These are phyloP conservation scores for Lactarius tabidus DNA, from an alignment of 768 basidiomycete genomes.

Conservation along the genomic window DNA sequence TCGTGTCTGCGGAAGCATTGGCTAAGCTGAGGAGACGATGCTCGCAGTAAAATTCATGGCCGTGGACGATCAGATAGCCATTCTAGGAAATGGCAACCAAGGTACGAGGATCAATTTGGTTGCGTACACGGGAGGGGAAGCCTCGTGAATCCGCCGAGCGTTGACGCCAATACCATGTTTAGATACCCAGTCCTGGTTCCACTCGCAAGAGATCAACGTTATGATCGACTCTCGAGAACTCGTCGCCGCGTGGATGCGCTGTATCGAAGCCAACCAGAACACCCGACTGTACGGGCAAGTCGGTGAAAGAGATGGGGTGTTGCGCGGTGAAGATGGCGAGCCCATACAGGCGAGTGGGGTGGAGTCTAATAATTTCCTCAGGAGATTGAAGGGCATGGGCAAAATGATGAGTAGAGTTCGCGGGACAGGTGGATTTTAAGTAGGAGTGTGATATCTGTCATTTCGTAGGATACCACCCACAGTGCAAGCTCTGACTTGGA, in stretches of 20 bases:
- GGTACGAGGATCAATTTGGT: constrained; percentile 31
- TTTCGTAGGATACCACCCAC: not conserved
- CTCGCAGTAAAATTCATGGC: constrained; percentile 57
- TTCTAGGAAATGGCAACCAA: constrained; percentile 70
- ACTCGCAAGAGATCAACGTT: constrained; percentile 65
- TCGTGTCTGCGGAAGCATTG: not conserved
- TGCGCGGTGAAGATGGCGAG: constrained; percentile 17
- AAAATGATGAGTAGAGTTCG: not conserved
- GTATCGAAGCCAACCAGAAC: constrained; percentile 43
- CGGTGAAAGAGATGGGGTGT: constrained; percentile 20
- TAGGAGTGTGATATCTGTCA: not conserved
- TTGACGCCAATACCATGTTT: not conserved
- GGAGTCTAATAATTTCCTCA: constrained; percentile 6
- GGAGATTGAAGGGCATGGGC: constrained; percentile 16
- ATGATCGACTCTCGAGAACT: constrained; percentile 48
- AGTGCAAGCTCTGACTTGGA: not conserved
- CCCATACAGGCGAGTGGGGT: constrained; percentile 23
- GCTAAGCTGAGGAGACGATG: constrained; percentile 9
- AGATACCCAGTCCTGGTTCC: constrained; percentile 70
- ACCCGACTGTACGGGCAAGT: constrained; percentile 34
- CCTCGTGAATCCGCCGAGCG: too few species aligned
- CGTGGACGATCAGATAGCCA: constrained; percentile 60
- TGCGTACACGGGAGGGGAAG: not conserved
- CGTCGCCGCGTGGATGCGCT: constrained; percentile 44
- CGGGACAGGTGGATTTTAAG: constrained; percentile 14